Percentiles rank a stretch among this genome's conserved stretches.
Conservation (phyloP, 2,329 filamentous ascomycete species). For the Diplodia corticola region DNA sequence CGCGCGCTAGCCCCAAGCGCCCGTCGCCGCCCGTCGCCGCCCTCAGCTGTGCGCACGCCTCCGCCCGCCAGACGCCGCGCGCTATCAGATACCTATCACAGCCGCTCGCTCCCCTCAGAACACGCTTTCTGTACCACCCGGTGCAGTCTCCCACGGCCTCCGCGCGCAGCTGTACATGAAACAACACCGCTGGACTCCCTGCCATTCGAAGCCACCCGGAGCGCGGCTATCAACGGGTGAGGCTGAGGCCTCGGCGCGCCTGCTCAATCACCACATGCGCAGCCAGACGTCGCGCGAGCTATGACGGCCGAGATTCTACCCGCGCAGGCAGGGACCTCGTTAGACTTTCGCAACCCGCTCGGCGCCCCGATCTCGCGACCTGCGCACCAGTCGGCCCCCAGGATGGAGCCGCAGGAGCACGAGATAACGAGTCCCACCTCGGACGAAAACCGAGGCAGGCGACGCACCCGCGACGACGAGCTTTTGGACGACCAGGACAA, state of each 20-base stretch:
- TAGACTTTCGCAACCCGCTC: slow-evolving; percentile 20
- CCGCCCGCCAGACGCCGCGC: background rate
- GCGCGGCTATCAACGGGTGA: slow-evolving; percentile 19
- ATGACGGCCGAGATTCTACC: slow-evolving; percentile 23
- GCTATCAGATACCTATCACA: slow-evolving; percentile 20
- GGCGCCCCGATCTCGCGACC: slow-evolving; percentile 6
- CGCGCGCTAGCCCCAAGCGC: slow-evolving; percentile 14
- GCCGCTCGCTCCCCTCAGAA: slow-evolving; percentile 1
- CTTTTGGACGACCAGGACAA: slow-evolving; percentile 31
- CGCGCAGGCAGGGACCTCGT: slow-evolving; percentile 18
- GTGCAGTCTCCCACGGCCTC: slow-evolving; percentile 3
- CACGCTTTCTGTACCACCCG: slow-evolving; percentile 15
- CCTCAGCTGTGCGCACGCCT: background rate
- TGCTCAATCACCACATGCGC: slow-evolving; percentile 7
- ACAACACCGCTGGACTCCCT: slow-evolving; percentile 12
- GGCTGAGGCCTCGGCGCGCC: slow-evolving; percentile 13
- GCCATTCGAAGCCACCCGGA: background rate
- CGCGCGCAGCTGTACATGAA: slow-evolving; percentile 10
- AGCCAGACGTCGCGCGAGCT: slow-evolving; percentile 8
- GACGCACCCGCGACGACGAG: slow-evolving; percentile 39
- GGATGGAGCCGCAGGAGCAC: slow-evolving; percentile 15
- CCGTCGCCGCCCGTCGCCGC: slow-evolving; percentile 3
- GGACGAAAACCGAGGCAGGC: slow-evolving; percentile 34
- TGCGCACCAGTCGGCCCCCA: slow-evolving; percentile 3
- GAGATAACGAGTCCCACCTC: slow-evolving; percentile 21